A percentile compares a stretch with the other conserved stretches of the same genome.
Conservation (phyloP, 495 filamentous ascomycete species). For the Daldinia caldariorum region DNA sequence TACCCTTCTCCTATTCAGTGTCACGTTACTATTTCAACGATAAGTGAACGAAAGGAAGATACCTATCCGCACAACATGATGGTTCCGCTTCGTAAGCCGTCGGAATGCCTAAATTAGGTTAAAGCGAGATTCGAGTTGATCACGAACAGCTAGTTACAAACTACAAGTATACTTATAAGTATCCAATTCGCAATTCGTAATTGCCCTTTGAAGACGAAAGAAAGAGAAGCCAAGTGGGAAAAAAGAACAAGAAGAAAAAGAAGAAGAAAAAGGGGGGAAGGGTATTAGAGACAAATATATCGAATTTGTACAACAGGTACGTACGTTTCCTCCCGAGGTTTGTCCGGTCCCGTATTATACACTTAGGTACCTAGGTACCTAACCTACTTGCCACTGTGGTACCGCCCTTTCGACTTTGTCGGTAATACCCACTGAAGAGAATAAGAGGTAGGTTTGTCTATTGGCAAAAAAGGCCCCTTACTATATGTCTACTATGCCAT, state of each 20-base stretch:
- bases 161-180: background rate
- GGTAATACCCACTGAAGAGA: constrained; percentile 2
- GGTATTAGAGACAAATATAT: too few species aligned
- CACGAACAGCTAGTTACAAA: background rate
- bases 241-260: too few species aligned
- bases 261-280: too few species aligned
- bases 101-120: constrained; percentile 1
- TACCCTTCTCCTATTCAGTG: background rate
- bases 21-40: background rate
- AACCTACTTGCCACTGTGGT: too few species aligned
- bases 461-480: background rate
- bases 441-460: constrained; percentile 4
- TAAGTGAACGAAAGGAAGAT: background rate
- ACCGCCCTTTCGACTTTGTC: background rate
- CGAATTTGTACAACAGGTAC: too few species aligned
- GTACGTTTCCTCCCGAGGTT: constrained; percentile 30
- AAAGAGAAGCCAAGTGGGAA: background rate
- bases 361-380: too few species aligned
- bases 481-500: constrained; percentile 33
- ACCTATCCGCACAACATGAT: background rate
- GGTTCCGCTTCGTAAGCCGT: background rate
- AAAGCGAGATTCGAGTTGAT: background rate
- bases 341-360: constrained; percentile 12
- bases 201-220: background rate
- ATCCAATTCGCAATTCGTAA: background rate